Percentiles rank a stretch among this genome's conserved stretches.
Evolutionary conservation across 2,329 filamentous ascomycete species (phyloP).

Genomic region (Phaeosphaeriaceae sp.): DNA sequence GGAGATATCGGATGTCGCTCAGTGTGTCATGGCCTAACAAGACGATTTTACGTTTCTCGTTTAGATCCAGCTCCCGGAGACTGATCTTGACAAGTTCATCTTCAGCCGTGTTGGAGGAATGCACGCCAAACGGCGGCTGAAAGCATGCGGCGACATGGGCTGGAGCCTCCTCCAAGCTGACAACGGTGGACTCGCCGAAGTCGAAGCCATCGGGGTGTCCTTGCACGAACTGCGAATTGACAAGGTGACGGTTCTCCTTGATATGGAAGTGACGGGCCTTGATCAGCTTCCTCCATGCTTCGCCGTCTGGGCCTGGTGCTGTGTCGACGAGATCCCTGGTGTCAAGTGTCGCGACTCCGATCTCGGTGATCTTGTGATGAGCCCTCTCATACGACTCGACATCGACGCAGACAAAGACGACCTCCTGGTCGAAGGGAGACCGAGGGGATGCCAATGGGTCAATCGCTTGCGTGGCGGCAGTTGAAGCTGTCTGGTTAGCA

Average conservation of each 20-base stretch:
- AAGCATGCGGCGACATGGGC: constrained; percentile 63
- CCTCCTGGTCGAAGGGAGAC: constrained; percentile 50
- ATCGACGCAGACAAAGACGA: constrained; percentile 80
- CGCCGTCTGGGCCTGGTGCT: constrained; percentile 67
- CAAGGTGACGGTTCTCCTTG: constrained; percentile 69
- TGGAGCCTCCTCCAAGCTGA: constrained; percentile 56
- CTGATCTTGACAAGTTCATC: constrained; percentile 4
- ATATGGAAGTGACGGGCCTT: constrained; percentile 79
- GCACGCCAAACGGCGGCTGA: constrained; percentile 60
- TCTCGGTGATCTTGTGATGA: constrained; percentile 76
- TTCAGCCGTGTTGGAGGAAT: constrained; percentile 9
- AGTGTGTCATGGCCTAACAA: constrained; percentile 80
- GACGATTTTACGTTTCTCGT: constrained; percentile 67
- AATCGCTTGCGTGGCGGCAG: constrained; percentile 15
- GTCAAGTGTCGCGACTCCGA: constrained; percentile 85
- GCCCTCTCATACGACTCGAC: constrained; percentile 80
- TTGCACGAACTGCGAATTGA: constrained; percentile 72
- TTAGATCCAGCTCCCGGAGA: constrained; percentile 16
- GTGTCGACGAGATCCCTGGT: constrained; percentile 65
- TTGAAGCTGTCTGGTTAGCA: not conserved
- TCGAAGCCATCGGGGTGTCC: constrained; percentile 79
- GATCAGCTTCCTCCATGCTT: constrained; percentile 73
- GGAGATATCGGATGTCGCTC: constrained; percentile 74
- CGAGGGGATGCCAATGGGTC: constrained; percentile 20
- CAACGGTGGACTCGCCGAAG: constrained; percentile 72